A percentile compares a stretch with the other conserved stretches of the same genome.
Evolutionary conservation across 257 asterid species (phyloP).

Genomic region (Orobanche coerulescens): DNA sequence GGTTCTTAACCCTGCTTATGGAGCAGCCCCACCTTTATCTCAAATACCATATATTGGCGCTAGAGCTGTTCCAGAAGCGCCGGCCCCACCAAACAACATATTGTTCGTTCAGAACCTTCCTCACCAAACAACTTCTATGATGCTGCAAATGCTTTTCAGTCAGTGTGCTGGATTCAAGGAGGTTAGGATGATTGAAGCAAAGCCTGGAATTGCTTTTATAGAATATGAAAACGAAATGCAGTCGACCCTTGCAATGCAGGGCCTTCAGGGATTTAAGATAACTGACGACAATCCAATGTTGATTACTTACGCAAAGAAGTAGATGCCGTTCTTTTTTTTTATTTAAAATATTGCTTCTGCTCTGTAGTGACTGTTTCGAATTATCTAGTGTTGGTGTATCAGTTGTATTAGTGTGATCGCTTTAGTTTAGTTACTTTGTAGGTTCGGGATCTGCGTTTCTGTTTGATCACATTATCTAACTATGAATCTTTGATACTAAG

Average conservation of each 20-base stretch:
- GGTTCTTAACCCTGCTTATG: constrained; percentile 65
- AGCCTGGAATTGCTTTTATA: constrained; percentile 93
- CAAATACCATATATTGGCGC: constrained; percentile 69
- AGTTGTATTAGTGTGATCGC: constrained; percentile 29
- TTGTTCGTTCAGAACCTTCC: constrained; percentile 86
- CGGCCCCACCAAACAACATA: constrained; percentile 95
- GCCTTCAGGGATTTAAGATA: constrained; percentile 82
- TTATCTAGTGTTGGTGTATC: background rate
- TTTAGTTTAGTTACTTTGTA: constrained; percentile 37
- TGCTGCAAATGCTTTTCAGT: constrained; percentile 93
- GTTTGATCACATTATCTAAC: background rate
- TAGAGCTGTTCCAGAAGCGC: constrained; percentile 70
- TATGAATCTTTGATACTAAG: background rate
- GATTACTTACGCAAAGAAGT: constrained; percentile 90
- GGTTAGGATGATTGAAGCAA: constrained; percentile 91
- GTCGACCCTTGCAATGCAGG: constrained; percentile 82
- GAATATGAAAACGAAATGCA: constrained; percentile 93
- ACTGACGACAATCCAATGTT: constrained; percentile 72
- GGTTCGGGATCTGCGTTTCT: background rate
- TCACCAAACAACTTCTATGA: constrained; percentile 86
- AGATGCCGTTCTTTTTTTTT: constrained; percentile 5
- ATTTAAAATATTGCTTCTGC: background rate
- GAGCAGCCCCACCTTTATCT: constrained; percentile 74
- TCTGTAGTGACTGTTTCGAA: constrained; percentile 1
- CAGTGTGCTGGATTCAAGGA: constrained; percentile 88